Evolutionary conservation across 352 stramenopile species (phyloP), one percentile per base, ranked within the genome.

Genomic region (Phytophthora nicotianae): DNA sequence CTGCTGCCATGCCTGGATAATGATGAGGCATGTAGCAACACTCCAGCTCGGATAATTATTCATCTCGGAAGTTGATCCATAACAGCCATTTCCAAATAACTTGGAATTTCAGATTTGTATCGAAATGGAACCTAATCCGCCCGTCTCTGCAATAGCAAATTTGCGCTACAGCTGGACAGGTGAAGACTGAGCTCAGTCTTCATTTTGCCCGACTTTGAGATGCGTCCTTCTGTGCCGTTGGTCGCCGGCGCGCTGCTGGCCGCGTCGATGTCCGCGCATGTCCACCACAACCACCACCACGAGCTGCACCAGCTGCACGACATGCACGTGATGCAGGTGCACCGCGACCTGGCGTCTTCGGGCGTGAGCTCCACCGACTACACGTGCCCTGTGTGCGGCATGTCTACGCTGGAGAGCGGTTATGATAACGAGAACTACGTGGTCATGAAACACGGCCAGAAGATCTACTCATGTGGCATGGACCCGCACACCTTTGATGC

Each of bases 401-500:
- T 90, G 83, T 81, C 76, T 13, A 88, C 77, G 21, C 46, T 78
- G 13, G 64, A 81, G 14, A 70, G 33, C 49, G 71, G 64, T 59
- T 88, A 88, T 58, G 65, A 86, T 55, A 87, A 88, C 61, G 50
- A 52, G 5, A 91, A 90, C 70, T 91, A 88, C 57, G 72, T 91
- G 40, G 56, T 20, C 7, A 74, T 89, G 35, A 56, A 50, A 20
- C 76, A 90, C 42, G 82, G 81, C 17, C 86, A 95, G 71, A 70
- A 64, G 26, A 62, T 95, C 50, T 91, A 89, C 70, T 78, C 83
- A 37, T 94, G 86, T 57, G 83, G 83, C 49, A 95, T 95, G 86
- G 79, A 70, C 17, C 48, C 81, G 48, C 74, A 74, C 10, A 13
- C 40, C 19, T 88, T 89, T 49, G 16, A 55, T 2, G 33, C 70